Percentiles rank a stretch among this genome's conserved stretches.
Conservation (phyloP, 257 asterid genomes). For the Jacaranda mimosifolia region DNA sequence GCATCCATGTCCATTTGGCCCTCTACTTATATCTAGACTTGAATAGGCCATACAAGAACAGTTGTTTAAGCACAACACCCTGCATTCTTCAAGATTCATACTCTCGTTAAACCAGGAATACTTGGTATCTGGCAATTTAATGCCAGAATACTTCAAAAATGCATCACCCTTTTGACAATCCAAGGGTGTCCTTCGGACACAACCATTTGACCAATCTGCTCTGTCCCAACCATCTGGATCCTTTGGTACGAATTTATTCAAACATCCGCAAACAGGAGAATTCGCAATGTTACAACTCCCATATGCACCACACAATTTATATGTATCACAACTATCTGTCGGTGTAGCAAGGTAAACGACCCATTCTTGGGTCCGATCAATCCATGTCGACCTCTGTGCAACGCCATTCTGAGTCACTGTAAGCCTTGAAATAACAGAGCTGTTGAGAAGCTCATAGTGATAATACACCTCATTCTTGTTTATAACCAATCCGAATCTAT, state of each 20-base stretch:
- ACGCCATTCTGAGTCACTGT: conserved; percentile 31
- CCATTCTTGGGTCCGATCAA: conserved; percentile 38
- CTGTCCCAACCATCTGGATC: conserved; percentile 36
- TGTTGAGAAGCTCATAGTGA: conserved; percentile 37
- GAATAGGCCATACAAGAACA: conserved; percentile 52
- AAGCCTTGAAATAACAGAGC: conserved; percentile 33
- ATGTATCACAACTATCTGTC: conserved; percentile 42
- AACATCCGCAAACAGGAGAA: conserved; percentile 45
- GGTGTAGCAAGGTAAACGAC: conserved; percentile 26
- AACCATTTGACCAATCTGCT: conserved; percentile 44
- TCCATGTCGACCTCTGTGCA: conserved; percentile 43
- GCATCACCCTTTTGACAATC: conserved; percentile 38
- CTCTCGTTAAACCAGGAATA: conserved; percentile 34
- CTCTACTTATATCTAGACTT: conserved; percentile 33
- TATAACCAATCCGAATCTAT: conserved; percentile 14
- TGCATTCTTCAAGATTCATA: conserved; percentile 41
- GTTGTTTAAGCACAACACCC: conserved; percentile 40
- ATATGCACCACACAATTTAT: conserved; percentile 38
- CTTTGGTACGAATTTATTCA: conserved; percentile 38
- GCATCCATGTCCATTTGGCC: conserved; percentile 34
- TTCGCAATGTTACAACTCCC: conserved; percentile 20
- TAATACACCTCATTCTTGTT: conserved; percentile 36
- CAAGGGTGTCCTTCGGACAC: conserved; percentile 36
- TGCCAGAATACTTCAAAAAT: conserved; percentile 35
- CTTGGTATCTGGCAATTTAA: conserved; percentile 44